phyloP scores from a whole-genome alignment of 441 rosid genomes.

The Theobroma grandiflorum region DNA sequence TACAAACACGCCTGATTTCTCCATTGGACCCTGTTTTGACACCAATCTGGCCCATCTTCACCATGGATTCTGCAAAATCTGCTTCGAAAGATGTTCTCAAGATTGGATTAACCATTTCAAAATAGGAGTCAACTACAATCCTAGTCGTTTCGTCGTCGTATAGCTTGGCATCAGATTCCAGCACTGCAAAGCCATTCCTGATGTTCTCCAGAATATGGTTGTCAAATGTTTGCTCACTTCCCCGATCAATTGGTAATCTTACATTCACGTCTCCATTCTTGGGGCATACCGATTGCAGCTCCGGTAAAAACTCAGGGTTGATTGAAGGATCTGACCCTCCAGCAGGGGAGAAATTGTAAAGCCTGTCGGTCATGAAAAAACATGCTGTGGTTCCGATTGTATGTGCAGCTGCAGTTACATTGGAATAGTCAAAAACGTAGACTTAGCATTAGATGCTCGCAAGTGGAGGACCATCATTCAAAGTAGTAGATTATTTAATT shows the following conservation, averaged over 20 bases:
- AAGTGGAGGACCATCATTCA: slow-evolving; percentile 19
- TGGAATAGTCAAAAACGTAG: neutral
- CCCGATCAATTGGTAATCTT: slow-evolving; percentile 64
- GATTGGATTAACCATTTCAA: slow-evolving; percentile 29
- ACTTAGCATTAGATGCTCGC: slow-evolving; percentile 16
- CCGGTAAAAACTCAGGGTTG: slow-evolving; percentile 51
- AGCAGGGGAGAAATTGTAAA: slow-evolving; percentile 54
- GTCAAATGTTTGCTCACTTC: slow-evolving; percentile 53
- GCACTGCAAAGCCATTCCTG: slow-evolving; percentile 69
- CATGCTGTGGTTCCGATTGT: slow-evolving; percentile 90
- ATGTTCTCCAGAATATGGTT: slow-evolving; percentile 68
- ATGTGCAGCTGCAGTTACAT: slow-evolving; percentile 65
- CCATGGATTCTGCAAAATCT: slow-evolving; percentile 68
- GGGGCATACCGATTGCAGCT: slow-evolving; percentile 59
- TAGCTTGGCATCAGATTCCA: slow-evolving; percentile 79
- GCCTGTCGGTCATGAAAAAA: slow-evolving; percentile 74
- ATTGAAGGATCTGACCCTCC: slow-evolving; percentile 74
- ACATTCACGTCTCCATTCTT: slow-evolving; percentile 54
- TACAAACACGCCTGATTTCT: slow-evolving; percentile 64
- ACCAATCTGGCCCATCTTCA: slow-evolving; percentile 70
- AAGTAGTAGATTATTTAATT: neutral
- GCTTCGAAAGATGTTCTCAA: slow-evolving; percentile 43
- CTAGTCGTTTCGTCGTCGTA: slow-evolving; percentile 57
- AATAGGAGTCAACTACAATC: slow-evolving; percentile 53
- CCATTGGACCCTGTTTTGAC: slow-evolving; percentile 57